Base-by-base conservation (phyloP, 306 rosid species). In the Pueraria montana region DNA sequence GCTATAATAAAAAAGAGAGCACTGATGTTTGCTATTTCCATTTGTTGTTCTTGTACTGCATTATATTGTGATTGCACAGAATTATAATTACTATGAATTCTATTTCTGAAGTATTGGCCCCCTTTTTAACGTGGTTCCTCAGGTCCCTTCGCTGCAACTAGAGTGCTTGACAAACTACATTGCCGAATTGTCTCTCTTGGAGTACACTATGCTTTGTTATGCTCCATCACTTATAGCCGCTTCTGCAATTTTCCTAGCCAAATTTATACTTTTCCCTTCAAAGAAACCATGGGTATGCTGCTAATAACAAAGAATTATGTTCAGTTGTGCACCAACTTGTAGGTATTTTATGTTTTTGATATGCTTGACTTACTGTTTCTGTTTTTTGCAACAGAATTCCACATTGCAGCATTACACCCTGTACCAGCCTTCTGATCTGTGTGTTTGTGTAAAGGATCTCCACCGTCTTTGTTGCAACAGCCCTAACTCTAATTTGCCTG, bases 121-220 rank as follows among this genome's bases (percentile, higher is more conserved):
- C 69, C 27, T 20, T 53, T 64, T 3, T 49, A 1, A 42, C n/a
- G 48, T 11, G 20, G 59, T 42, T 65, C 46, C 13, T 56, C 83
- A 90, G 91, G 84, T 73, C 66, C 84, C 92, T 78, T 91, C 94
- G 14, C 82, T 96, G 86, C 97, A 91, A 66, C 83, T 96, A 77
- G 99, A 96, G 84, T 93, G 99, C 89, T 86, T 96, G 86, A 87
- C 98, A 24, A 93, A 92, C 88, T 94, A 90, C 81, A 79, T 96
- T 36, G 93, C 99, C 0, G 99, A 95, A 58, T 72, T 95, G 76
- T 93, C 99, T 69, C 96, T 95, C 49, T 69, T 95, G 87, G 99
- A 96, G 76, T 96, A 93, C 84, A 88, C 42, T 34, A 96, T 96
- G 97, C 97, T 96, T 14, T 70, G 88, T 77, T 86, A 92, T 85